A percentile compares a stretch with the other conserved stretches of the same genome.
These are phyloP conservation scores for Colletotrichum limetticola DNA, from an alignment of 2,329 filamentous ascomycete species.

Conservation along the genomic window DNA sequence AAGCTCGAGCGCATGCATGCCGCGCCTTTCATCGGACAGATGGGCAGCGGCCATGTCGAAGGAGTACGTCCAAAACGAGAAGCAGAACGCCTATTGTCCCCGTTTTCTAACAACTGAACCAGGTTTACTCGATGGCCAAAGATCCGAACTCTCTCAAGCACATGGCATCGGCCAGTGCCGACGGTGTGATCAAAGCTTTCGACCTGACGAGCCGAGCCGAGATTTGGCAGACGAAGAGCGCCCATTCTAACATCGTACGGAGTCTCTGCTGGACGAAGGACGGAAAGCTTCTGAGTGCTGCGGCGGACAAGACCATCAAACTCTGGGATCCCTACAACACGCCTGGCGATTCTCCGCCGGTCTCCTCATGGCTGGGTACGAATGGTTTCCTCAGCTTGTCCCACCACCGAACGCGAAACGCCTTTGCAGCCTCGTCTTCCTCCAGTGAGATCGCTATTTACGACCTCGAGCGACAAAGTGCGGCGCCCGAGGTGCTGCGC, in stretches of 20 bases:
- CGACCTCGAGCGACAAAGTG: conserved; percentile 83
- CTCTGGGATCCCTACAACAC: conserved; percentile 91
- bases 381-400: conserved; percentile 81
- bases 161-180: conserved; percentile 86
- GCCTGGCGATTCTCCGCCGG: conserved; percentile 72
- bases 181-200: conserved; percentile 83
- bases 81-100: not conserved
- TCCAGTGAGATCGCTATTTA: conserved; percentile 87
- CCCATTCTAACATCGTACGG: conserved; percentile 95
- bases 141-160: conserved; percentile 79
- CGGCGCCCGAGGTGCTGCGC: conserved; percentile 82
- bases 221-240: conserved; percentile 76
- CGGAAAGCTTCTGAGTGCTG: conserved; percentile 86
- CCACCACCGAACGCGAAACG: conserved; percentile 81
- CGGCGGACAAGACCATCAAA: conserved; percentile 87
- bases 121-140: conserved; percentile 78
- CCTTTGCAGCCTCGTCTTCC: conserved; percentile 82
- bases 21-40: conserved; percentile 79
- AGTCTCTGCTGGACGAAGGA: conserved; percentile 90
- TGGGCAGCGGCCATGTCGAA: conserved; percentile 92
- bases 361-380: conserved; percentile 75
- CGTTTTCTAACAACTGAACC: not conserved
- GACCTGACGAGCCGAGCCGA: conserved; percentile 74
- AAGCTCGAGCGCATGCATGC: conserved; percentile 94
- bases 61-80: conserved; percentile 62